These are phyloP conservation scores for Hygrocybe coccinea DNA, from an alignment of 768 basidiomycete species.

Conservation along the genomic window DNA sequence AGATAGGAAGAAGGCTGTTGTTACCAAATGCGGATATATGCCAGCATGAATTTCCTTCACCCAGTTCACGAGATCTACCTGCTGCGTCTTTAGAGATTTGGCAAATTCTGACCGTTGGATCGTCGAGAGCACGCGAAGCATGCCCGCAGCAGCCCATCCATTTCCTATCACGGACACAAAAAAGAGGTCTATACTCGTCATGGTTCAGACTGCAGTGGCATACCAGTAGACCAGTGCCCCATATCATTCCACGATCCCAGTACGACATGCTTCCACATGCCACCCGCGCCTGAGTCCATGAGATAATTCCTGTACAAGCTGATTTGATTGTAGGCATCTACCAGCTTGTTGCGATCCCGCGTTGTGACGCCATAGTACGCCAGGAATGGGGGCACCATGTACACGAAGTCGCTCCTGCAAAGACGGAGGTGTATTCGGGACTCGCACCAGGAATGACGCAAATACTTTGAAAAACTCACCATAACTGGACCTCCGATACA, in stretches of 20 bases:
- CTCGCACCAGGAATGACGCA: not conserved
- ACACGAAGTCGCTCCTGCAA: slow-evolving; percentile 70
- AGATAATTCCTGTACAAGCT: slow-evolving; percentile 66
- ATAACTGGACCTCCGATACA: slow-evolving; percentile 61
- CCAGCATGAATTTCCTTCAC: slow-evolving; percentile 66
- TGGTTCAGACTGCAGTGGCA: slow-evolving; percentile 9
- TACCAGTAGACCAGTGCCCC: slow-evolving; percentile 80
- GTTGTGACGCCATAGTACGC: slow-evolving; percentile 74
- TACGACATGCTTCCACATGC: slow-evolving; percentile 70
- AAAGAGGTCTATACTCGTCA: slow-evolving; percentile 2
- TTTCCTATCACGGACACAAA: slow-evolving; percentile 48
- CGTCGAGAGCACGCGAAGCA: slow-evolving; percentile 71
- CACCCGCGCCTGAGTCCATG: slow-evolving; percentile 32
- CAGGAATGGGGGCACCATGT: slow-evolving; percentile 84
- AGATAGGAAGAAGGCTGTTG: slow-evolving; percentile 34
- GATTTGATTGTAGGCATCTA: slow-evolving; percentile 67
- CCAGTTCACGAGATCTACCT: slow-evolving; percentile 55
- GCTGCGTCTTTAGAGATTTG: not conserved
- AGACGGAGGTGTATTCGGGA: not conserved
- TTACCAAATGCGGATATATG: slow-evolving; percentile 58
- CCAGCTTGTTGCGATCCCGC: slow-evolving; percentile 52
- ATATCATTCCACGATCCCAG: slow-evolving; percentile 54
- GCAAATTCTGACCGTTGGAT: not conserved
- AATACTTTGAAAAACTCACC: slow-evolving; percentile 38
- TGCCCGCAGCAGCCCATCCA: slow-evolving; percentile 86